Percentiles rank a stretch among this genome's conserved stretches.
phyloP scores from a whole-genome alignment of 176 grass and related monocot species.

The Oryza australiensis region DNA sequence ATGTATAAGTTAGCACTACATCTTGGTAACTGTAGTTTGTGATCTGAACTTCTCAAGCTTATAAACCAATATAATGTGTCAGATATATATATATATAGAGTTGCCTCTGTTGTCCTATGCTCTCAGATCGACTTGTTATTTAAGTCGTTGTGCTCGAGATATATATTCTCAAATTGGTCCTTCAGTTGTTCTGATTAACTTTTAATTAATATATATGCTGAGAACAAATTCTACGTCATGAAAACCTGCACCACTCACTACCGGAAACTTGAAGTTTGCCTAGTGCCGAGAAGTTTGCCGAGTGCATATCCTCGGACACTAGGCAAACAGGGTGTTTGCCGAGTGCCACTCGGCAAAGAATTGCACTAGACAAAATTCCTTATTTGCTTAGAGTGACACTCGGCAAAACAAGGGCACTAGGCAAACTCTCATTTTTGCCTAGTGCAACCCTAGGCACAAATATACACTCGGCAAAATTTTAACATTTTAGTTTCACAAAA shows the following conservation, averaged over 20 bases:
- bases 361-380: too few relatives aligned
- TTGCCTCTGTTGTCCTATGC: not conserved
- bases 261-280: too few relatives aligned
- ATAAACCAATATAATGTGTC: not conserved
- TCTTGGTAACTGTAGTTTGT: not conserved
- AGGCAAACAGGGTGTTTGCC: too few relatives aligned
- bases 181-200: not conserved
- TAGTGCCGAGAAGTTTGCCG: too few relatives aligned
- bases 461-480: too few relatives aligned
- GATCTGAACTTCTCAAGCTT: not conserved
- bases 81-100: not conserved
- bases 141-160: not conserved
- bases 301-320: too few relatives aligned
- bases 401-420: too few relatives aligned
- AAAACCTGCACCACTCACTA: not conserved
- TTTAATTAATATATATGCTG: not conserved
- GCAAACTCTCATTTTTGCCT: too few relatives aligned
- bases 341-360: too few relatives aligned
- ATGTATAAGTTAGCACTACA: conserved; percentile 5
- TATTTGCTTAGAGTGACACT: too few relatives aligned
- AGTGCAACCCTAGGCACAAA: too few relatives aligned
- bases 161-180: not conserved
- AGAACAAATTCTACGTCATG: not conserved
- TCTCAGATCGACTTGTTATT: not conserved
- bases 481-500: too few relatives aligned